phyloP scores from a whole-genome alignment of 352 stramenopile species.

The Globisporangium emineosum region DNA sequence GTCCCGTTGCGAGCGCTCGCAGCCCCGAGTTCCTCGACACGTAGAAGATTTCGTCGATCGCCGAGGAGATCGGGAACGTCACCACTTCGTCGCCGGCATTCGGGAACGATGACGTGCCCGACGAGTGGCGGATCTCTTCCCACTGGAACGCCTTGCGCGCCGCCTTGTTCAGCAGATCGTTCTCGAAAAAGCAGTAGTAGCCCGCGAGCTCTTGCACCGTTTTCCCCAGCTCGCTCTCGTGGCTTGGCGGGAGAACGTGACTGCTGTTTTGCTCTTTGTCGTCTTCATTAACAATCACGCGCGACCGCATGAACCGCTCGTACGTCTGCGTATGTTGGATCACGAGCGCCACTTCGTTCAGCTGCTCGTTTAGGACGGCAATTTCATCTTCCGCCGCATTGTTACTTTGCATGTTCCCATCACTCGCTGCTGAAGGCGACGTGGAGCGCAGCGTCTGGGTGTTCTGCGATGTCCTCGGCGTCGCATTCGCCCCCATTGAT shows the following conservation, averaged over 20 bases:
- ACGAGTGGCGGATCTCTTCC: constrained; percentile 77
- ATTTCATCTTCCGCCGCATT: constrained; percentile 48
- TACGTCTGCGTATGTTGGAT: constrained; percentile 89
- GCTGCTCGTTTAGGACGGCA: constrained; percentile 73
- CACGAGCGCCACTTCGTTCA: constrained; percentile 84
- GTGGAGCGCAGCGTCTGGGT: constrained; percentile 1
- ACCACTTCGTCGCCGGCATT: constrained; percentile 29
- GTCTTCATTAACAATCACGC: constrained; percentile 24
- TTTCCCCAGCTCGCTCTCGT: constrained; percentile 76
- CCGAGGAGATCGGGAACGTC: constrained; percentile 76
- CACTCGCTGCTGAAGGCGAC: constrained; percentile 11
- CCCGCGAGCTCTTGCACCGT: constrained; percentile 81
- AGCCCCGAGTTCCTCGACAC: constrained; percentile 77
- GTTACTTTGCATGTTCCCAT: background rate
- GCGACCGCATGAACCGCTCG: constrained; percentile 84
- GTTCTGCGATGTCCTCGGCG: constrained; percentile 8
- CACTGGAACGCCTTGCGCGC: constrained; percentile 82
- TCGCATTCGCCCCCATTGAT: background rate
- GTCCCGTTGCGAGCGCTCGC: constrained; percentile 76
- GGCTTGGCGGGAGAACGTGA: constrained; percentile 45
- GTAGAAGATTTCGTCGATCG: constrained; percentile 88
- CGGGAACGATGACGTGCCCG: constrained; percentile 15
- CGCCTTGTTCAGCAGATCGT: constrained; percentile 71
- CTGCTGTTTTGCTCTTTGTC: constrained; percentile 5
- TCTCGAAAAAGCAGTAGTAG: constrained; percentile 88